These are phyloP conservation scores for Termitomyces sp. DNA, from an alignment of 1,284 basidiomycete species.

Conservation along the genomic window DNA sequence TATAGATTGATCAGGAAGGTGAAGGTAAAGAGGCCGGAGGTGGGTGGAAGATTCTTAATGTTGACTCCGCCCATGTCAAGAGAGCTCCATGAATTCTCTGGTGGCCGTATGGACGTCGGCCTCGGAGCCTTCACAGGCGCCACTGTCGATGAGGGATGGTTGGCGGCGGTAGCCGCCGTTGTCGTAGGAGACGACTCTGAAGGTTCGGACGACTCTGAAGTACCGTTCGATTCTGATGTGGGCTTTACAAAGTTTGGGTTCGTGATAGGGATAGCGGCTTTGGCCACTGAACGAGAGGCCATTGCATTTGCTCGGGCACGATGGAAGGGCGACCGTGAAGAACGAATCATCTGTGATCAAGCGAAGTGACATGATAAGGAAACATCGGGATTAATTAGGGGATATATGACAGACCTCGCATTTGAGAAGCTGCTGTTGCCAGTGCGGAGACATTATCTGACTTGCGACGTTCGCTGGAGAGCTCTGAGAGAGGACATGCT, in stretches of 20 bases:
- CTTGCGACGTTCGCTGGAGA: conserved; percentile 56
- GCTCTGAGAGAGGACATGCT: conserved; percentile 53
- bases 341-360: conserved; percentile 60
- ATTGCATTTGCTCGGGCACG: conserved; percentile 76
- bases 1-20: conserved; percentile 90
- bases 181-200: conserved; percentile 31
- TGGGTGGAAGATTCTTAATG: conserved; percentile 85
- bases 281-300: conserved; percentile 71
- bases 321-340: conserved; percentile 73
- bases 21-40: conserved; percentile 88
- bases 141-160: conserved; percentile 70
- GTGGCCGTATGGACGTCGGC: conserved; percentile 51
- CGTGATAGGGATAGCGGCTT: conserved; percentile 78
- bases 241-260: conserved; percentile 68
- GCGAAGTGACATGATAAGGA: conserved; percentile 12
- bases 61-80: conserved; percentile 96
- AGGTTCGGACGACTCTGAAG: conserved; percentile 30
- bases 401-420: conserved; percentile 55
- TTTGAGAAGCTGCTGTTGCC: conserved; percentile 78
- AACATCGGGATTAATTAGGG: conserved; percentile 9
- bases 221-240: conserved; percentile 35
- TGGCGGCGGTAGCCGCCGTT: conserved; percentile 35
- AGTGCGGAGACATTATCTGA: conserved; percentile 67
- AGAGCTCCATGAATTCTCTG: conserved; percentile 81
- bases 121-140: conserved; percentile 63